Evolutionary conservation across 192 early-diverging fungal species (phyloP), one percentile per base, ranked within the genome.

Genomic region (Anaeromyces robustus): DNA sequence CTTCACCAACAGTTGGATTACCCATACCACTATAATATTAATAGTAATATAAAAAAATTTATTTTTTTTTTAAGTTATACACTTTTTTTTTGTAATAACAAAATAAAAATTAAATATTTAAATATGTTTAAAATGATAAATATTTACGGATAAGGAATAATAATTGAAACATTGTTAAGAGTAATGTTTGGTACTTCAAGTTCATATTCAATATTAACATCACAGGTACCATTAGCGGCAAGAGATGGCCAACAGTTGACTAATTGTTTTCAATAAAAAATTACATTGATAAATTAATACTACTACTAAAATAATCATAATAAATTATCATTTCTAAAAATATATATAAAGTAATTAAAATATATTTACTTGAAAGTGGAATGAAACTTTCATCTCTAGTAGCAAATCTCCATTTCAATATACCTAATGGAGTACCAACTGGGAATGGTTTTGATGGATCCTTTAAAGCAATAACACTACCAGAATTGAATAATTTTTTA

Each of bases 191-290:
- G 85, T 79, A 89, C 86, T 83, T 92, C 93, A 77, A 97, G 88
- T 84, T 97, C 96, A 82, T 97, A 99, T 85, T 99, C 97, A 79
- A 98, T 96, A 81, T 95, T 99, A 29, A 99, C 97, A 85, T 97
- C 96, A 77, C 92, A 92, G 1, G 91, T 89, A 6, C 97, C 96
- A 84, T 88, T 92, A 77, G 92, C 95, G 30, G 92, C 89, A 31
- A 94, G 95, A 28, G 95, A 94, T 29, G 97, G 96, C 97, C 97
- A 99, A 89, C 97, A 99, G 87, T 95, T 99, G 85, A 98, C 93
- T 94, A 83, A 77, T 30, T 77, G 29, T 17, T 28, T 41, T 29
- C 80, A 30, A n/a, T 78, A 78, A 77, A 78, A 41, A 39, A 83
- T 26, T 17, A 12, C 12, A 79, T 31, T 26, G 43, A n/a, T 29